Evolutionary conservation across 306 rosid genomes (phyloP).

Genomic region (Dryas drummondii): DNA sequence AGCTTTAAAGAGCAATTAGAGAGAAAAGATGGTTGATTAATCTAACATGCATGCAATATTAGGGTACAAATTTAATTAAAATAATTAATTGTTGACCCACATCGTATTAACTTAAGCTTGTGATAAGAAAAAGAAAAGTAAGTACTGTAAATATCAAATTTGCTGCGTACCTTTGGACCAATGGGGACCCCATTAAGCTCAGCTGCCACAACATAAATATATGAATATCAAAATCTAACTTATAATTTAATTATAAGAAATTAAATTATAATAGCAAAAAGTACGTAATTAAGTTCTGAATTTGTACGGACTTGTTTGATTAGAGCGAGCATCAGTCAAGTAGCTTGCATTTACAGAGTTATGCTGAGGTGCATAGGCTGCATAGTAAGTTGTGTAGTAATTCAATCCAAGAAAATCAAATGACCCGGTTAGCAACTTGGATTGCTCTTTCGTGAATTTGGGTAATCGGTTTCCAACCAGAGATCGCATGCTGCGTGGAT

Average conservation of each 20-base stretch:
- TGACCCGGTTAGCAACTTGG: slow-evolving; percentile 47
- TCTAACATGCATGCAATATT: no score
- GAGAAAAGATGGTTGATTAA: no score
- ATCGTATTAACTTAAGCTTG: no score
- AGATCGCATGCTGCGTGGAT: slow-evolving; percentile 57
- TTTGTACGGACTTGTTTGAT: slow-evolving; percentile 33
- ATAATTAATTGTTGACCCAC: no score
- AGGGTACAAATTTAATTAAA: no score
- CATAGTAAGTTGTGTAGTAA: slow-evolving; percentile 50
- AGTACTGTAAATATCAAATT: no score
- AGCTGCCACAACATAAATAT: slow-evolving; percentile 19
- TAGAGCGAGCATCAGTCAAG: slow-evolving; percentile 32
- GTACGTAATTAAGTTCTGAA: neutral
- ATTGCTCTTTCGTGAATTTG: slow-evolving; percentile 50
- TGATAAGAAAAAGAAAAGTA: no score
- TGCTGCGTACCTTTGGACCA: slow-evolving; percentile 37
- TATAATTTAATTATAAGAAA: neutral
- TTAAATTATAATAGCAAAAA: neutral
- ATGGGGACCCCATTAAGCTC: slow-evolving; percentile 45
- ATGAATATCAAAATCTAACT: neutral
- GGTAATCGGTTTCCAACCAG: slow-evolving; percentile 58
- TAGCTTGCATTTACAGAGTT: slow-evolving; percentile 31
- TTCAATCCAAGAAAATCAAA: slow-evolving; percentile 67
- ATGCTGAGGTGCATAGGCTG: slow-evolving; percentile 26
- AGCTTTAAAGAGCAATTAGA: no score